phyloP scores from a whole-genome alignment of 78 protist species.

The Planoprotostelium fungivorum region DNA sequence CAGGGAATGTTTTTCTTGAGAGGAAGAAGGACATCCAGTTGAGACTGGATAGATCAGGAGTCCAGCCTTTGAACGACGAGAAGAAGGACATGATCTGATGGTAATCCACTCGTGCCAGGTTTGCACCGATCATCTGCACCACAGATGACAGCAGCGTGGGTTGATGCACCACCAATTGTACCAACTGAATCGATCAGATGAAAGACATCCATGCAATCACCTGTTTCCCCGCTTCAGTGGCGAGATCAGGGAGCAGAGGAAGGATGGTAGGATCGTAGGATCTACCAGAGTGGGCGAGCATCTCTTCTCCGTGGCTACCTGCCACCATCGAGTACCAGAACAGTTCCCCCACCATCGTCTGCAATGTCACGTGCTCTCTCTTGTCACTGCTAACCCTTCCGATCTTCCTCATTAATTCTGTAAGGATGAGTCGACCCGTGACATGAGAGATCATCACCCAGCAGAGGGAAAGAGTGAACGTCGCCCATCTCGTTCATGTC shows the following conservation, averaged over 20 bases:
- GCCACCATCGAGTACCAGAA: background rate
- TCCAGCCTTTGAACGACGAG: background rate
- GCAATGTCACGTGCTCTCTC: background rate
- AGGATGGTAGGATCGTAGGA: background rate
- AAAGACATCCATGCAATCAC: background rate
- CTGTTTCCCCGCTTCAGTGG: background rate
- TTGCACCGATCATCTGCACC: background rate
- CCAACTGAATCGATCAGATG: background rate
- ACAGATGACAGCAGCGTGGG: background rate
- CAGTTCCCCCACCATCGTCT: background rate
- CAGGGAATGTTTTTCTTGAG: background rate
- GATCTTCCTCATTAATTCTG: background rate
- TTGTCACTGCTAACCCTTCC: background rate
- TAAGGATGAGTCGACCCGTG: background rate
- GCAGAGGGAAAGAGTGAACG: background rate
- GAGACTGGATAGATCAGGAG: background rate
- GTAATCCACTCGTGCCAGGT: background rate
- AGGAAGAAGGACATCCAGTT: conserved; percentile 1
- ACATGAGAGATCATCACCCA: background rate
- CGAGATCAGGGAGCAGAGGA: background rate
- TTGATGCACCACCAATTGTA: background rate
- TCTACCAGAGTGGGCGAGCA: background rate
- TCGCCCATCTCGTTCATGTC: background rate
- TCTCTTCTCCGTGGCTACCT: background rate
- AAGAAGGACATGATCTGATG: background rate